phyloP scores from a whole-genome alignment of 2,329 filamentous ascomycete genomes.

The Tolypocladium endophyticum region DNA sequence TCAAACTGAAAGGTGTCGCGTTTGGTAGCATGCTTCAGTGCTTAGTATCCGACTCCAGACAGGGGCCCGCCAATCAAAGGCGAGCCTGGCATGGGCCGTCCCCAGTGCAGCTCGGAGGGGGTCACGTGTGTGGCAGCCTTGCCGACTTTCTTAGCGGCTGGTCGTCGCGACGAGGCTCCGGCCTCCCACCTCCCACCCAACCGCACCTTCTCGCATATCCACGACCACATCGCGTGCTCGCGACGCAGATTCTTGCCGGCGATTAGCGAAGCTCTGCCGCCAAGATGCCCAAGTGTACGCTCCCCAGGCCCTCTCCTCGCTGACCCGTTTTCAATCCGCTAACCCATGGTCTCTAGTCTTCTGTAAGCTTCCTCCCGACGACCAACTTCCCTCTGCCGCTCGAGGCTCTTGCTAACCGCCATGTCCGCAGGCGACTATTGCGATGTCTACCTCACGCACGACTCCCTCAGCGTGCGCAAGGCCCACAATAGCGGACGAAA shows the following conservation, averaged over 20 bases:
- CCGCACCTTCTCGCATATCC: neutral
- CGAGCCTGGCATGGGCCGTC: neutral
- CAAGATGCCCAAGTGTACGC: conserved; percentile 85
- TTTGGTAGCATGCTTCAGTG: neutral
- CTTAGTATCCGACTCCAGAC: neutral
- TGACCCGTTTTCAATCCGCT: conserved; percentile 6
- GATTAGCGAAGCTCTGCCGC: neutral
- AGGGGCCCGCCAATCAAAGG: neutral
- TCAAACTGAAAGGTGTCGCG: conserved; percentile 8
- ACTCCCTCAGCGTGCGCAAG: conserved; percentile 99
- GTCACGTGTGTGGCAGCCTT: neutral
- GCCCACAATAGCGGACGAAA: conserved; percentile 96
- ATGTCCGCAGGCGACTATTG: conserved; percentile 68
- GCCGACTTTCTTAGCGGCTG: neutral
- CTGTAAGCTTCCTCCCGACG: conserved; percentile 11
- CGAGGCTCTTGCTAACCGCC: conserved; percentile 17
- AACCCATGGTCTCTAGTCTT: neutral
- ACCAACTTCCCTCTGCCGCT: neutral
- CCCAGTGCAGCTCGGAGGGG: neutral
- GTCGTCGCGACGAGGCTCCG: neutral
- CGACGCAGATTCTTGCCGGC: neutral
- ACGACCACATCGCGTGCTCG: neutral
- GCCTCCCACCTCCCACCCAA: neutral
- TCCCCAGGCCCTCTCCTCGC: conserved; percentile 14
- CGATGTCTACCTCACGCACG: conserved; percentile 99